Conservation (phyloP, 106 monocot species). For the Cymbidium sinense region DNA sequence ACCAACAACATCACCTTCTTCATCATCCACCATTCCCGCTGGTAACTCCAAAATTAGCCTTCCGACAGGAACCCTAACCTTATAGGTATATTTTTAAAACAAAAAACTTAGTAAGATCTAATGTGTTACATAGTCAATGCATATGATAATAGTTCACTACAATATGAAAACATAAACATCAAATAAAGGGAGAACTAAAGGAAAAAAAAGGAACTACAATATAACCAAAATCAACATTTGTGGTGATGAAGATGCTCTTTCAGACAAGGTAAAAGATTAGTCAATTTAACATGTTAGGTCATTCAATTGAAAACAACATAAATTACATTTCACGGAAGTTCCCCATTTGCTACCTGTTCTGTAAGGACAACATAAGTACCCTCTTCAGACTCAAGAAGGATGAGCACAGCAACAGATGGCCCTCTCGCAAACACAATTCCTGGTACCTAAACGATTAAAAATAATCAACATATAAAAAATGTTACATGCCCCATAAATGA, state of each 20-base stretch:
- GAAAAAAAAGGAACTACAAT: not conserved
- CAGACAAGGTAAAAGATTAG: not conserved
- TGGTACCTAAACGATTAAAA: conserved; percentile 63
- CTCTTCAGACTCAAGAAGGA: conserved; percentile 67
- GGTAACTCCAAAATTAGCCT: conserved; percentile 80
- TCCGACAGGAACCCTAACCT: conserved; percentile 97
- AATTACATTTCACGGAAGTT: not conserved
- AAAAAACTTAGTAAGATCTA: not conserved
- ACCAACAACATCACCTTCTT: conserved; percentile 64
- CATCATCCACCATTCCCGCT: conserved; percentile 95
- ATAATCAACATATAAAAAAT: not conserved
- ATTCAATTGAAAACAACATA: not conserved
- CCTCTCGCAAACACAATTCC: conserved; percentile 98
- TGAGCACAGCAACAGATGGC: conserved; percentile 81
- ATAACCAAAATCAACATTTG: not conserved
- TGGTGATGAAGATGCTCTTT: not conserved
- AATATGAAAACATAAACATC: not conserved
- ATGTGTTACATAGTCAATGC: not conserved
- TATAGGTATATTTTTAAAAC: conserved; percentile 6
- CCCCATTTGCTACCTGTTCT: conserved; percentile 55
- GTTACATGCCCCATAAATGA: not conserved
- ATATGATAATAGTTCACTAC: not conserved
- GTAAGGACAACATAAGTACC: conserved; percentile 77
- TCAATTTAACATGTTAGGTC: not conserved
- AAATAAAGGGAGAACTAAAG: not conserved